phyloP scores from a whole-genome alignment of 2,329 filamentous ascomycete species.

The Aureobasidium sp. region DNA sequence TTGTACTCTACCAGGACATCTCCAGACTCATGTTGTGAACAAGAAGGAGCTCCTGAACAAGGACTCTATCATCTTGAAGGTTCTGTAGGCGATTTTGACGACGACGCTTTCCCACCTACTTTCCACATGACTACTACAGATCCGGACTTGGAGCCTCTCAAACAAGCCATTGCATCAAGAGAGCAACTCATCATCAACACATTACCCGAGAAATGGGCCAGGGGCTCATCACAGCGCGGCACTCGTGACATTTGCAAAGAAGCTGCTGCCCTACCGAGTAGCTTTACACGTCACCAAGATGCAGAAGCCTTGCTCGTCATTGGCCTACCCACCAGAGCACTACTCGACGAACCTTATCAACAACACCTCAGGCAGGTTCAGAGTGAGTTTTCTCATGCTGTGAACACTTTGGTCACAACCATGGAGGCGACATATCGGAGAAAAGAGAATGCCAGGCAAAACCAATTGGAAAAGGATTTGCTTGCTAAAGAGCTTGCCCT shows the following conservation, averaged over 20 bases:
- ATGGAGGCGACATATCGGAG: neutral
- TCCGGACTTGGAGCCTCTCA: neutral
- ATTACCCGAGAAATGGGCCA: neutral
- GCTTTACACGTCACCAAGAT: neutral
- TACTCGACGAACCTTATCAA: neutral
- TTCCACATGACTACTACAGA: neutral
- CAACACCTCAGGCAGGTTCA: conserved; percentile 9
- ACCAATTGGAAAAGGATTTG: neutral
- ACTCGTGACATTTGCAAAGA: neutral
- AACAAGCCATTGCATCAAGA: neutral
- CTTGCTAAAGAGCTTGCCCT: neutral
- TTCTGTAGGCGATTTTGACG: neutral
- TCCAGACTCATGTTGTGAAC: neutral
- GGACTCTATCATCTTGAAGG: neutral
- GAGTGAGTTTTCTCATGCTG: conserved; percentile 13
- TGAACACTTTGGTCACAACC: neutral
- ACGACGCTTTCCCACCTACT: neutral
- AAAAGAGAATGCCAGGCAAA: neutral
- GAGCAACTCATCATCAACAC: neutral
- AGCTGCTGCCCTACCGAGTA: neutral
- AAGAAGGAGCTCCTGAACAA: too few relatives aligned
- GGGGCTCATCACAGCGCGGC: neutral
- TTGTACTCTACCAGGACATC: neutral
- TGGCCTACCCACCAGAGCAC: conserved; percentile 10
- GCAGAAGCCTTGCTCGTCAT: conserved; percentile 11